Percentiles rank a stretch among this genome's conserved stretches.
These are phyloP conservation scores for Colletotrichum orchidophilum DNA, from an alignment of 2,329 filamentous ascomycete genomes.

Conservation along the genomic window DNA sequence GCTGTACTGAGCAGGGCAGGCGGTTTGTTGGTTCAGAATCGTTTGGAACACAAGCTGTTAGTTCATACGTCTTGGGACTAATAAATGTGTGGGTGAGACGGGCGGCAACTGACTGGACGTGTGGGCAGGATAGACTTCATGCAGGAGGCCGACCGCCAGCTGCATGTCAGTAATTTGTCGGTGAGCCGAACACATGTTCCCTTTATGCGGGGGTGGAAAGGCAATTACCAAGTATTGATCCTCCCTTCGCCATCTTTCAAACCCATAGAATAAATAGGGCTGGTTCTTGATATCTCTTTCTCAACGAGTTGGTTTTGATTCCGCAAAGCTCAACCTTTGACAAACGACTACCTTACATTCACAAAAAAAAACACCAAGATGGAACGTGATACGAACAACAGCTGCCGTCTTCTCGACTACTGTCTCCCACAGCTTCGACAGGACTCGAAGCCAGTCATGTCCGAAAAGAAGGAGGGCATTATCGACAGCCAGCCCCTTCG, in stretches of 20 bases:
- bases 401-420: background rate
- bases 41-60: background rate
- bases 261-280: too few species aligned
- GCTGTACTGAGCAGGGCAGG: background rate
- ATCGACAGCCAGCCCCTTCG: background rate
- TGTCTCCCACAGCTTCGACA: background rate
- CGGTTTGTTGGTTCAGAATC: background rate
- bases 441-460: background rate
- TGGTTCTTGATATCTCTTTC: too few species aligned
- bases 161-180: too few species aligned
- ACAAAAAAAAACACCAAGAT: background rate
- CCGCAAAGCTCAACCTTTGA: too few species aligned
- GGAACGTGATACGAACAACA: background rate
- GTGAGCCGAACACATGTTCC: background rate
- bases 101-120: background rate
- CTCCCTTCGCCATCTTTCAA: too few species aligned
- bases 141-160: conserved; percentile 13
- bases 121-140: background rate
- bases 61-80: background rate
- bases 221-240: too few species aligned
- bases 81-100: background rate
- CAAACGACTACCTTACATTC: background rate
- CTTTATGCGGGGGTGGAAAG: background rate
- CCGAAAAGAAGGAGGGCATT: background rate
- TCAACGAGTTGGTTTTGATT: background rate